Conservation (phyloP, 2,329 filamentous ascomycete species). For the Zelopaecilomyces penicillatus region DNA sequence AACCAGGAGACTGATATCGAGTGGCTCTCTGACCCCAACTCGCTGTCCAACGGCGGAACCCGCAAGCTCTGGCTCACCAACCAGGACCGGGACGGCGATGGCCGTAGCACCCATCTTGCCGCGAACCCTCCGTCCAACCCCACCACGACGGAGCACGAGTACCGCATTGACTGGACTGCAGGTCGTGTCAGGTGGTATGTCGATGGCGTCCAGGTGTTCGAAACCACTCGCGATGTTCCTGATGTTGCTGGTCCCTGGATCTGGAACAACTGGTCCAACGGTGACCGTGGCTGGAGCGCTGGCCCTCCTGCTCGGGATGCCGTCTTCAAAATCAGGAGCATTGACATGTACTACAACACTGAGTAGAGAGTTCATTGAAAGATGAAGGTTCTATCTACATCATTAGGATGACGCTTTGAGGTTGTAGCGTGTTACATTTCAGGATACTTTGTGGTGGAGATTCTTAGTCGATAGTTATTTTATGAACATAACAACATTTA, state of each 20-base stretch:
- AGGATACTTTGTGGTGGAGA: no score
- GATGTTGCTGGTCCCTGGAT: constrained; percentile 18
- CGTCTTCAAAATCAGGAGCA: constrained; percentile 20
- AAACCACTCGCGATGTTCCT: constrained; percentile 19
- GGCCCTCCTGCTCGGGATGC: constrained; percentile 19
- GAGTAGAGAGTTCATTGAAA: constrained; percentile 1
- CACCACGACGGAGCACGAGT: constrained; percentile 21
- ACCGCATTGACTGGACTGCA: constrained; percentile 22
- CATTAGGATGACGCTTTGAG: no score
- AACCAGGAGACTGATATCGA: constrained; percentile 24
- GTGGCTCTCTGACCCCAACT: constrained; percentile 22
- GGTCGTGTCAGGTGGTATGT: constrained; percentile 17
- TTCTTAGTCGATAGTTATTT: no score
- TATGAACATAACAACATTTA: no score
- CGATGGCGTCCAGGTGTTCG: constrained; percentile 18
- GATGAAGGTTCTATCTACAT: no score
- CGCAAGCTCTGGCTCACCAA: constrained; percentile 23
- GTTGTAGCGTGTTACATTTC: no score
- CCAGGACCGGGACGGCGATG: constrained; percentile 18
- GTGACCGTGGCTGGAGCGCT: constrained; percentile 20
- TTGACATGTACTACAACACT: constrained; percentile 26
- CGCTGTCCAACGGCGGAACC: constrained; percentile 17
- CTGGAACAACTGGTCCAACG: constrained; percentile 25
- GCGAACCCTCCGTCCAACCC: constrained; percentile 14
- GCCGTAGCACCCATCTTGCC: constrained; percentile 9